Conservation (phyloP, 1,284 basidiomycete genomes). For the Phaffia rhodozyma region DNA sequence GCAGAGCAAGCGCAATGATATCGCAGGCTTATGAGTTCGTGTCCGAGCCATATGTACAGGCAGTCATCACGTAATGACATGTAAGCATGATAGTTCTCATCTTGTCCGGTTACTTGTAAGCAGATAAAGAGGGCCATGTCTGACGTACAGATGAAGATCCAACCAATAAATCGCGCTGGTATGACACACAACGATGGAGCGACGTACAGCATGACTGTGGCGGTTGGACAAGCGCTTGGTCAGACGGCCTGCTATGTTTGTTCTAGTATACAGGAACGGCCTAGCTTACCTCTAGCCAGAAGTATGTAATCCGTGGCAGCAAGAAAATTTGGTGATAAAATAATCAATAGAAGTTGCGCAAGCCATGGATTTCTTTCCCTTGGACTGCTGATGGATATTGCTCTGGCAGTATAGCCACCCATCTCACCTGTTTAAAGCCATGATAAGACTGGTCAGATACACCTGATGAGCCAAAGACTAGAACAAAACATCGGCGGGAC, state of each 20-base stretch:
- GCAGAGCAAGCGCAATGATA: slow-evolving; percentile 1
- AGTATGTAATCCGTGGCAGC: slow-evolving; percentile 12
- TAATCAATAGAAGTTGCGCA: slow-evolving; percentile 1
- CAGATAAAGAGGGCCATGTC: not conserved
- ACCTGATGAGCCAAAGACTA: too few relatives aligned
- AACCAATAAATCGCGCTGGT: not conserved
- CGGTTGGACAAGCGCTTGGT: not conserved
- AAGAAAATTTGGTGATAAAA: slow-evolving; percentile 7
- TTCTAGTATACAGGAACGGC: too few relatives aligned
- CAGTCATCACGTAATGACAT: not conserved
- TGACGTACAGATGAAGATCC: slow-evolving; percentile 2
- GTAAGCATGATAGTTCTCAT: too few relatives aligned
- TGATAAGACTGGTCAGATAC: too few relatives aligned
- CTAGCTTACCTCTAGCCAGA: slow-evolving; percentile 1
- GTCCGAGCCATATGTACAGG: not conserved
- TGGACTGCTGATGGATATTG: not conserved
- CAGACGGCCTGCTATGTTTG: not conserved
- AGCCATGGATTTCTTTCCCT: not conserved
- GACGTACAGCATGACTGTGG: slow-evolving; percentile 2
- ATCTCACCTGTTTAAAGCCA: too few relatives aligned
- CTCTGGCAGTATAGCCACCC: too few relatives aligned
- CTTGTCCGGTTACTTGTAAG: too few relatives aligned
- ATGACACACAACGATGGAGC: not conserved
- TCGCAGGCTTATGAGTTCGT: not conserved
- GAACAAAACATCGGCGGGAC: too few relatives aligned